Evolutionary conservation across 2,329 filamentous ascomycete genomes (phyloP).

Genomic region (Colletotrichum tropicicola): DNA sequence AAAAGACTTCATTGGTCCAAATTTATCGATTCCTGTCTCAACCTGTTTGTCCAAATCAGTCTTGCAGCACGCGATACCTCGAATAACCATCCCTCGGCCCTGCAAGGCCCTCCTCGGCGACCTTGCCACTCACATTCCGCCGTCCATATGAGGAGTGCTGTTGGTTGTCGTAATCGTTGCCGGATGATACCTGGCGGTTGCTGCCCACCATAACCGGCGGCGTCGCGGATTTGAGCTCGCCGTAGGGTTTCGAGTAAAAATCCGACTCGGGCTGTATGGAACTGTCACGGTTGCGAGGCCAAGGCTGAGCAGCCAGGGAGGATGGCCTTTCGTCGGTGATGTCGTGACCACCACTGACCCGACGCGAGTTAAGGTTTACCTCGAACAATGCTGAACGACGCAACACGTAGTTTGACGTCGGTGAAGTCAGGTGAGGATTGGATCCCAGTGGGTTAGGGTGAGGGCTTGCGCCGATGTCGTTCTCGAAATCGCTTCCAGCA

Average conservation of each 20-base stretch:
- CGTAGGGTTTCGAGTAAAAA: slow-evolving; percentile 67
- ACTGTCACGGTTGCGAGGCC: slow-evolving; percentile 46
- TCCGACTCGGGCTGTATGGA: slow-evolving; percentile 58
- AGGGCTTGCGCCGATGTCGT: slow-evolving; percentile 30
- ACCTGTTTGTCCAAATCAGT: not conserved
- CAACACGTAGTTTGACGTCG: slow-evolving; percentile 38
- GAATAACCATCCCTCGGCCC: slow-evolving; percentile 37
- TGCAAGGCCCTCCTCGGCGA: slow-evolving; percentile 74
- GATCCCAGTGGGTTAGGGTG: slow-evolving; percentile 64
- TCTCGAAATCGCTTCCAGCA: slow-evolving; percentile 35
- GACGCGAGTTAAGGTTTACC: slow-evolving; percentile 54
- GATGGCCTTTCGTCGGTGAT: slow-evolving; percentile 50
- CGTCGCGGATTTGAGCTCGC: slow-evolving; percentile 61
- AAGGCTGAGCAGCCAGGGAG: slow-evolving; percentile 23
- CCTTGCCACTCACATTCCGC: slow-evolving; percentile 76
- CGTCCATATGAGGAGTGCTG: slow-evolving; percentile 47
- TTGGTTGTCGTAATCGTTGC: slow-evolving; percentile 60
- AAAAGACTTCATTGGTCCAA: not conserved
- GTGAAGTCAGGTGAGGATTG: slow-evolving; percentile 49
- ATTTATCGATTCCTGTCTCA: too few species aligned
- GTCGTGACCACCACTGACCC: slow-evolving; percentile 53
- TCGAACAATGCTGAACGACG: slow-evolving; percentile 50
- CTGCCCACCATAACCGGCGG: slow-evolving; percentile 62
- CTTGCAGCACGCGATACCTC: slow-evolving; percentile 33
- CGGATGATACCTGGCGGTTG: slow-evolving; percentile 65